Evolutionary conservation across 345 rosid genomes (phyloP).

Genomic region (Salix dunnii): DNA sequence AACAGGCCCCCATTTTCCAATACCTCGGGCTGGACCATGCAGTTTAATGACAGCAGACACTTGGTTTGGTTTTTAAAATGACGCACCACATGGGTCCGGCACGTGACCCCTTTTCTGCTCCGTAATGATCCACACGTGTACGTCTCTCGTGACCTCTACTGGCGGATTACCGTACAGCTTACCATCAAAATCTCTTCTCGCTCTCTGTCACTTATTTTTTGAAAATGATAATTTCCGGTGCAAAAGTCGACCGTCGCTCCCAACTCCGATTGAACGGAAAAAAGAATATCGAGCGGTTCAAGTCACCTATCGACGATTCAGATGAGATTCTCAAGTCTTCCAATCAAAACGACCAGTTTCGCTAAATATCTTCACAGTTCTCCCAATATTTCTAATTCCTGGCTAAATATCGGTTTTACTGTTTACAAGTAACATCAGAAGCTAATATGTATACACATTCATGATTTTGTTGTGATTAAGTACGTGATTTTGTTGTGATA

Average conservation of each 20-base stretch:
- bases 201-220: no score
- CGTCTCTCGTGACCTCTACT: background rate
- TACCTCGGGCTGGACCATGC: no score
- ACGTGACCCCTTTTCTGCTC: no score
- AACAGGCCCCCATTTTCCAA: no score
- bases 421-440: background rate
- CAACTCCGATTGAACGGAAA: constrained; percentile 61
- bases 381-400: background rate
- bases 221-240: constrained; percentile 39
- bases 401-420: background rate
- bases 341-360: constrained; percentile 39
- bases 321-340: constrained; percentile 70
- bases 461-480: background rate
- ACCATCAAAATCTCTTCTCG: background rate
- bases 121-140: background rate
- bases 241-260: constrained; percentile 79
- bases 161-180: background rate
- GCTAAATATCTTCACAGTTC: background rate
- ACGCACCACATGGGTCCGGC: no score
- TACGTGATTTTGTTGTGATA: background rate
- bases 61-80: no score
- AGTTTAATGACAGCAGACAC: no score
- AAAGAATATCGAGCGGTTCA: constrained; percentile 45
- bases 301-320: constrained; percentile 75
- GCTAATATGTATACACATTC: no score